Conservation (phyloP, 495 filamentous ascomycete species). For the Trichocladium uniseriatum region DNA sequence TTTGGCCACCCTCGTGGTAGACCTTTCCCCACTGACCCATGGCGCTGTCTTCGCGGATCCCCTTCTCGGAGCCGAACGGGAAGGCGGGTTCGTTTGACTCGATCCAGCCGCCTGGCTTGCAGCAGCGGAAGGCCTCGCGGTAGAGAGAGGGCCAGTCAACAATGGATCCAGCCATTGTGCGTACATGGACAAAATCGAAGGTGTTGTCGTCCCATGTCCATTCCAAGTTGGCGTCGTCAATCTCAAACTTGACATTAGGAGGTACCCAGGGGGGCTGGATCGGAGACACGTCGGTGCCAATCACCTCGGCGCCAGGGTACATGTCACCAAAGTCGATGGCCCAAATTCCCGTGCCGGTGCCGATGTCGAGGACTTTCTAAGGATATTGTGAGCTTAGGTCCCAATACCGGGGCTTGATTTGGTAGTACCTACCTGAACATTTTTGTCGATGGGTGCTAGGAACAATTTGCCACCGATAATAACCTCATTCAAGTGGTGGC, state of each 20-base stretch:
- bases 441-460: no score
- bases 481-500: no score
- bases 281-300: conserved; percentile 55
- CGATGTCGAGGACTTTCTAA: no score
- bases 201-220: conserved; percentile 42
- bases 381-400: no score
- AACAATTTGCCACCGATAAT: no score
- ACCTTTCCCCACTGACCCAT: conserved; percentile 18
- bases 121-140: conserved; percentile 27
- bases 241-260: conserved; percentile 43
- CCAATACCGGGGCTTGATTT: no score
- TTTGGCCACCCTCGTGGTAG: conserved; percentile 7
- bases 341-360: no score
- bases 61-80: conserved; percentile 12
- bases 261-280: conserved; percentile 46
- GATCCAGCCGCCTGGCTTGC: conserved; percentile 33
- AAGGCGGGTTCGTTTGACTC: conserved; percentile 22
- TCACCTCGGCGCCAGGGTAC: conserved; percentile 43
- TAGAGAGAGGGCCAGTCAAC: conserved; percentile 46
- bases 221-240: conserved; percentile 45
- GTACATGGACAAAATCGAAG: conserved; percentile 60
- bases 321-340: conserved; percentile 39
- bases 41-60: conserved; percentile 5
- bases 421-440: background rate
- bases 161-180: conserved; percentile 47